Evolutionary conservation across 106 monocot species (phyloP).

Genomic region (Platanthera guangdongensis): DNA sequence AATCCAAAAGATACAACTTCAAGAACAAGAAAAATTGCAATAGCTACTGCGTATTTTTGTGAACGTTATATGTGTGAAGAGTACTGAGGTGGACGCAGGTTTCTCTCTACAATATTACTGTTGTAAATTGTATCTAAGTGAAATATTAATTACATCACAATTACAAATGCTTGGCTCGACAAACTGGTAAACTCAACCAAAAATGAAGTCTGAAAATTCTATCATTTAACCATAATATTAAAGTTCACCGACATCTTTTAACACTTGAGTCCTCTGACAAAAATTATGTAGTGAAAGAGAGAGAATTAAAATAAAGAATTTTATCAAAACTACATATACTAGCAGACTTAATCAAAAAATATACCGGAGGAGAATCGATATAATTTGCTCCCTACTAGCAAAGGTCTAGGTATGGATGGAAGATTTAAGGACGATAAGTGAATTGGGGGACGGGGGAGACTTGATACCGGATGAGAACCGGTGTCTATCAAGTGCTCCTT

Average conservation of each 20-base stretch:
- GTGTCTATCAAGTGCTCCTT: too few relatives aligned
- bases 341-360: background rate
- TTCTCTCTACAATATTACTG: background rate
- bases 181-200: background rate
- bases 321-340: too few relatives aligned
- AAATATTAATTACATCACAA: too few relatives aligned
- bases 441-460: too few relatives aligned
- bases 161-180: background rate
- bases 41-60: background rate
- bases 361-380: too few relatives aligned
- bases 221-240: background rate
- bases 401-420: too few relatives aligned
- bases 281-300: background rate
- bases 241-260: background rate
- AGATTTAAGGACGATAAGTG: too few relatives aligned
- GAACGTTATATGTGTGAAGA: background rate
- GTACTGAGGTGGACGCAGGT: background rate
- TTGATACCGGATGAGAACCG: too few relatives aligned
- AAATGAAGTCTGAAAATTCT: background rate
- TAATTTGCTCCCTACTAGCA: too few relatives aligned
- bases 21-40: background rate
- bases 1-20: background rate
- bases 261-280: background rate
- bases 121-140: too few relatives aligned
- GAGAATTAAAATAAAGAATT: background rate